phyloP scores from a whole-genome alignment of 192 early-diverging fungal genomes.

The Coemansia sp. region DNA sequence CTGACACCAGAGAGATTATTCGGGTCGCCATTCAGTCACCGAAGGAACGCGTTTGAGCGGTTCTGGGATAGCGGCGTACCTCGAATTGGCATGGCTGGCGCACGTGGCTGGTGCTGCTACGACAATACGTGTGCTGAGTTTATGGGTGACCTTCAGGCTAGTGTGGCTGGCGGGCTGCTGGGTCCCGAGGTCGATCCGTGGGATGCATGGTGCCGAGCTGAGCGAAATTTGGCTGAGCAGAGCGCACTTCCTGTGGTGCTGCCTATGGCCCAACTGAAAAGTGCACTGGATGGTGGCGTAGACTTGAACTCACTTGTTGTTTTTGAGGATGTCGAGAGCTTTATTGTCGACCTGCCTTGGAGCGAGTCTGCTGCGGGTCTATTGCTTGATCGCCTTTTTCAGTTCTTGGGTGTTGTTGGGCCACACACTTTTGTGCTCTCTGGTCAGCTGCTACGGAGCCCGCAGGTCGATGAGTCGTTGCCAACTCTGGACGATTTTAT shows the following conservation, averaged over 20 bases:
- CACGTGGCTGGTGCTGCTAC: constrained; percentile 21
- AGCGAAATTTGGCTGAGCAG: neutral
- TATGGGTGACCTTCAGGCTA: neutral
- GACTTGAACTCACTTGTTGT: constrained; percentile 29
- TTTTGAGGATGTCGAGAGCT: constrained; percentile 39
- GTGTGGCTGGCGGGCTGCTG: neutral
- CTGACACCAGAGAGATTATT: constrained; percentile 4
- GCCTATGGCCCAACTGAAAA: neutral
- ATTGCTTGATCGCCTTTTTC: constrained; percentile 21
- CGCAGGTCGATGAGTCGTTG: neutral
- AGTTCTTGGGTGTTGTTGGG: constrained; percentile 35
- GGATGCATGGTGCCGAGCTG: neutral
- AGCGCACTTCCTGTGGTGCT: neutral
- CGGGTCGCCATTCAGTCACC: constrained; percentile 8
- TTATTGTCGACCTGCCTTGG: constrained; percentile 29
- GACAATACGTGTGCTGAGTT: neutral
- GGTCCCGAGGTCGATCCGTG: neutral
- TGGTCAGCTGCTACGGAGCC: neutral
- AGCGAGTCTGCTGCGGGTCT: neutral
- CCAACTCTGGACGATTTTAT: neutral
- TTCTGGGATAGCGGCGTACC: constrained; percentile 37
- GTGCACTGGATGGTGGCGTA: neutral
- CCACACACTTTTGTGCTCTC: constrained; percentile 24
- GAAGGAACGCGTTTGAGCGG: constrained; percentile 13
- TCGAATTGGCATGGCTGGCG: constrained; percentile 21